phyloP scores from a whole-genome alignment of 257 asterid genomes.

The Jaltomata sinuosa region DNA sequence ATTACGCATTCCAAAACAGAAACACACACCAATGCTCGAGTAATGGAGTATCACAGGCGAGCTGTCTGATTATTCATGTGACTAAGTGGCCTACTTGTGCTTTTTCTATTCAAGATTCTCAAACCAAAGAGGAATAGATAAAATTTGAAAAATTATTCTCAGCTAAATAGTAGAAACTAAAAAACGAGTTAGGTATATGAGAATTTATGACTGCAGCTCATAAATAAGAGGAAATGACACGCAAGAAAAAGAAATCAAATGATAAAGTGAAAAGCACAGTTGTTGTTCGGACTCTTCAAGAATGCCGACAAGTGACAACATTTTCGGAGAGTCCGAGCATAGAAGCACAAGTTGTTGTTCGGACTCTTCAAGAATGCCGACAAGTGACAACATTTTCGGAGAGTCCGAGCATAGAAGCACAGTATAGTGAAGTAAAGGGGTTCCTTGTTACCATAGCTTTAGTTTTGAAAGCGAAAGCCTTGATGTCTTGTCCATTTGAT shows the following conservation, averaged over 20 bases:
- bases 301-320: too few species aligned
- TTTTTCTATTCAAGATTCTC: neutral
- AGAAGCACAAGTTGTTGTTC: neutral
- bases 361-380: too few species aligned
- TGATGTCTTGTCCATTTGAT: conserved; percentile 57
- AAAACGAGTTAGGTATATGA: neutral
- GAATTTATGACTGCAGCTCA: neutral
- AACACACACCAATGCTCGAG: neutral
- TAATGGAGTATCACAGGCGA: neutral
- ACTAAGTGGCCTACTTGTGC: neutral
- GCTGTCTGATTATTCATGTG: neutral
- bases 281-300: too few species aligned
- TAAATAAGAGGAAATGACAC: neutral
- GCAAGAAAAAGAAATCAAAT: neutral
- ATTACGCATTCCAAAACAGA: neutral
- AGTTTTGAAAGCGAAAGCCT: conserved; percentile 67
- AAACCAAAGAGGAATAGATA: neutral
- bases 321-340: too few species aligned
- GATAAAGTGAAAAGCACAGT: too few species aligned
- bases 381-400: too few species aligned
- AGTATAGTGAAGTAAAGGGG: neutral
- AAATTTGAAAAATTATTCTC: neutral
- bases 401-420: neutral
- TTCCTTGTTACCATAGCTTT: conserved; percentile 52
- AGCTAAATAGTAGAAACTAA: neutral